A percentile compares a stretch with the other conserved stretches of the same genome.
These are phyloP conservation scores for Candolleomyces aberdarensis DNA, from an alignment of 768 basidiomycete genomes.

Conservation along the genomic window DNA sequence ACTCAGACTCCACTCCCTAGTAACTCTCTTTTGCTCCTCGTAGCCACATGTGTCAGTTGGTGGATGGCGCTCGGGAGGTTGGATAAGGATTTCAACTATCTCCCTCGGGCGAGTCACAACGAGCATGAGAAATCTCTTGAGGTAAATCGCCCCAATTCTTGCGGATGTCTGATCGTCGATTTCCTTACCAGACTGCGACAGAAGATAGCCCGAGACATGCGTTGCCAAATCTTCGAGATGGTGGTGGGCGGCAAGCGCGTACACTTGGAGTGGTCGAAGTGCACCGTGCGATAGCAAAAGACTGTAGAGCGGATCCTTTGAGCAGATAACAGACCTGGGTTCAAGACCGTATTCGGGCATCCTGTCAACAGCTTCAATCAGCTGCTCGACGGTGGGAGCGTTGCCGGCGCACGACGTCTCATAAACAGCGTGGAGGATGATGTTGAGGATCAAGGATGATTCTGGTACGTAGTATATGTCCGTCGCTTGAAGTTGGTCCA, in stretches of 20 bases:
- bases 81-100: conserved; percentile 20
- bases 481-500: background rate
- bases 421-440: conserved; percentile 53
- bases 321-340: conserved; percentile 18
- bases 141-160: conserved; percentile 33
- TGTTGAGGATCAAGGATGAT: conserved; percentile 42
- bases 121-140: conserved; percentile 34
- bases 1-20: conserved; percentile 22
- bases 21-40: conserved; percentile 18
- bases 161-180: conserved; percentile 30
- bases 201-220: conserved; percentile 33
- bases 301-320: conserved; percentile 21
- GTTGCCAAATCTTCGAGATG: conserved; percentile 34
- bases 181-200: conserved; percentile 23
- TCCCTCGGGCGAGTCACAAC: conserved; percentile 29
- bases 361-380: conserved; percentile 39
- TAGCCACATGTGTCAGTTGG: conserved; percentile 16
- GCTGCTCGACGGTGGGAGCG: conserved; percentile 43
- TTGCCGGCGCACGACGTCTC: conserved; percentile 46
- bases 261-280: conserved; percentile 32
- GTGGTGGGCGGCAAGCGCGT: conserved; percentile 29
- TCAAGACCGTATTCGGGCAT: conserved; percentile 20
- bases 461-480: conserved; percentile 30
- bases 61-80: conserved; percentile 15
- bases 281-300: conserved; percentile 20